A percentile compares a stretch with the other conserved stretches of the same genome.
Evolutionary conservation across 768 basidiomycete genomes (phyloP).

Genomic region (Coprinellus micaceus): DNA sequence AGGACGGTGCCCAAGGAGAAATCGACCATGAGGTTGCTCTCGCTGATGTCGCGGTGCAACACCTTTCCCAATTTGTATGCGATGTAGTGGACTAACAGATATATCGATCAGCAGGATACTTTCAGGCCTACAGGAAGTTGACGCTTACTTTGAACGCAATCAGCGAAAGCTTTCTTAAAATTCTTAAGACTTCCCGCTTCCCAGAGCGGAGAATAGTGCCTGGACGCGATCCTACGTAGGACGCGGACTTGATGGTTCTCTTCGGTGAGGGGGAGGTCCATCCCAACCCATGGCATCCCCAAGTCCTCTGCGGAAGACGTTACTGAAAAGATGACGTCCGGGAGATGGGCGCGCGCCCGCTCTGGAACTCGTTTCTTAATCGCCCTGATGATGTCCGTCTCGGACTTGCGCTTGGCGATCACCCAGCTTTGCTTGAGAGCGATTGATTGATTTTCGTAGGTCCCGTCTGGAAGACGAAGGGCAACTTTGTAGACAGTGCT

Average conservation of each 20-base stretch:
- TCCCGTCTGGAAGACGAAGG: background rate
- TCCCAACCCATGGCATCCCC: slow-evolving; percentile 10
- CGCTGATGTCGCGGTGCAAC: slow-evolving; percentile 30
- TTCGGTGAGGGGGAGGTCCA: background rate
- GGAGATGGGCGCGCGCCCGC: background rate
- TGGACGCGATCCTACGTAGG: slow-evolving; percentile 17
- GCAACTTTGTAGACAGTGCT: background rate
- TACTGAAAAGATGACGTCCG: background rate
- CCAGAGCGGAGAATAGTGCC: slow-evolving; percentile 9
- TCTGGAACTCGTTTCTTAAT: background rate
- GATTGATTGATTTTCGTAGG: background rate
- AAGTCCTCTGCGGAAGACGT: background rate
- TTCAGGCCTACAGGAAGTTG: too few relatives aligned
- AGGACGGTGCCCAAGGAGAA: background rate
- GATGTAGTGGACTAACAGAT: slow-evolving; percentile 21
- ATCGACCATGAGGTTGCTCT: slow-evolving; percentile 27
- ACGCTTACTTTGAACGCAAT: too few relatives aligned
- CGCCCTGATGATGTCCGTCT: background rate
- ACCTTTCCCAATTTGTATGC: slow-evolving; percentile 18
- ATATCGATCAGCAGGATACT: too few relatives aligned
- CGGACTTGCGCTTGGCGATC: background rate
- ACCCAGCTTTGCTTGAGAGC: background rate
- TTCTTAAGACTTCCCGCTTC: too few relatives aligned
- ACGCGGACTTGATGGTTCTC: slow-evolving; percentile 1
- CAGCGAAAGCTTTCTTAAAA: too few relatives aligned